These are phyloP conservation scores for Daldinia concentrica DNA, from an alignment of 495 filamentous ascomycete genomes.

Conservation along the genomic window DNA sequence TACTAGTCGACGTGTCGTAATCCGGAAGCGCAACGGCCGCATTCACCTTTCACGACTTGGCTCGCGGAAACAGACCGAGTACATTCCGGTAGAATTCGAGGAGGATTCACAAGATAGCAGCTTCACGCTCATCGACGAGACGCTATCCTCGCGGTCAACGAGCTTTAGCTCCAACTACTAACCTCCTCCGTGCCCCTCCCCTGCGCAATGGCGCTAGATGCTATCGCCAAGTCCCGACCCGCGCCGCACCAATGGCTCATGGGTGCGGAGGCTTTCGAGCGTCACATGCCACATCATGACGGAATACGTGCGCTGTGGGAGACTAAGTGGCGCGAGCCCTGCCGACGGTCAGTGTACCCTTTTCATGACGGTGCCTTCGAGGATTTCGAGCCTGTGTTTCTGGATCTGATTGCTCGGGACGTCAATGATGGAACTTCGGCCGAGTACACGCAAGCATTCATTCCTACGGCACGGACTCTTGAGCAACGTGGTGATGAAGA, in stretches of 20 bases:
- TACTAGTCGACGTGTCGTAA: slow-evolving; percentile 33
- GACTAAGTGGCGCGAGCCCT: slow-evolving; percentile 80
- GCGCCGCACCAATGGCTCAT: slow-evolving; percentile 48
- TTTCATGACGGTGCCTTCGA: slow-evolving; percentile 77
- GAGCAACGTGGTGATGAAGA: slow-evolving; percentile 59
- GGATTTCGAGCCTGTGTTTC: slow-evolving; percentile 79
- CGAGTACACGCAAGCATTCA: slow-evolving; percentile 70
- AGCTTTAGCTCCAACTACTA: slow-evolving; percentile 30
- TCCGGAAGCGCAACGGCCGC: slow-evolving; percentile 42
- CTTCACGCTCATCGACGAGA: slow-evolving; percentile 33
- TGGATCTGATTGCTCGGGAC: slow-evolving; percentile 65
- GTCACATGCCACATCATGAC: slow-evolving; percentile 70
- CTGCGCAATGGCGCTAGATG: slow-evolving; percentile 24
- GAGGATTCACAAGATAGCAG: slow-evolving; percentile 26
- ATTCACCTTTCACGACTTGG: slow-evolving; percentile 40
- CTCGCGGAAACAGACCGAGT: slow-evolving; percentile 22
- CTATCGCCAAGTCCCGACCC: slow-evolving; percentile 1
- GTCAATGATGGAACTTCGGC: slow-evolving; percentile 71
- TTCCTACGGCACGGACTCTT: slow-evolving; percentile 65
- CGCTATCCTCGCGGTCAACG: slow-evolving; percentile 17
- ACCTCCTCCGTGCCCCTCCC: slow-evolving; percentile 6
- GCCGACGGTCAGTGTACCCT: slow-evolving; percentile 73
- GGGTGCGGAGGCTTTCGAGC: slow-evolving; percentile 60
- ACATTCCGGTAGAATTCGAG: slow-evolving; percentile 25
- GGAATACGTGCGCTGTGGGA: slow-evolving; percentile 80